Evolutionary conservation across 768 basidiomycete genomes (phyloP).

Genomic region (Scleroderma citrinum): DNA sequence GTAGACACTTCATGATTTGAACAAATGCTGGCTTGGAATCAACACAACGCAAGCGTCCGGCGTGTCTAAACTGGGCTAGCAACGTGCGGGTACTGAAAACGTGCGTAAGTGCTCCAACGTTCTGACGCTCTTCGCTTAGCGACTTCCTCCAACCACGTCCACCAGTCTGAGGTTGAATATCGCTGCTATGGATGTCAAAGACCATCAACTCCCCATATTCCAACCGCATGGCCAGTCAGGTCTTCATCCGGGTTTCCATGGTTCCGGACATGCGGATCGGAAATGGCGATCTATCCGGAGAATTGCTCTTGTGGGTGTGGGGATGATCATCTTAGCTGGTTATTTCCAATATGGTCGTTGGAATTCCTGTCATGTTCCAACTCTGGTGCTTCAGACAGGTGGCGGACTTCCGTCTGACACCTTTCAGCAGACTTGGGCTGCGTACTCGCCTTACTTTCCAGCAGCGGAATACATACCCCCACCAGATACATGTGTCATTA

Average conservation of each 20-base stretch:
- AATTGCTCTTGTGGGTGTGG: conserved; percentile 10
- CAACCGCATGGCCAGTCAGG: neutral
- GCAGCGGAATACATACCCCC: conserved; percentile 39
- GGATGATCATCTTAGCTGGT: conserved; percentile 7
- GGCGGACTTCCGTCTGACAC: conserved; percentile 9
- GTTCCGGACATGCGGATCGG: neutral
- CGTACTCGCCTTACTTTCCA: conserved; percentile 57
- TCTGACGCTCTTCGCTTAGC: too few relatives aligned
- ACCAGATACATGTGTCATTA: conserved; percentile 44
- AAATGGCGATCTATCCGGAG: neutral
- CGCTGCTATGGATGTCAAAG: neutral
- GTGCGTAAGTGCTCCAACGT: too few relatives aligned
- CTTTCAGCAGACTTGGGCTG: conserved; percentile 43
- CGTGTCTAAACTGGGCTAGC: too few relatives aligned
- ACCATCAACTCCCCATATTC: neutral
- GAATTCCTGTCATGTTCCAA: conserved; percentile 1
- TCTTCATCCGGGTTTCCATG: neutral
- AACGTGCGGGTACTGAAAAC: too few relatives aligned
- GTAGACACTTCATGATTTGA: too few relatives aligned
- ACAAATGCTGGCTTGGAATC: too few relatives aligned
- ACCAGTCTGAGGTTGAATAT: too few relatives aligned
- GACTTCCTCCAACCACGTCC: neutral
- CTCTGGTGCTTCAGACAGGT: neutral
- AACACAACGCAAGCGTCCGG: too few relatives aligned
- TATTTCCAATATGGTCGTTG: conserved; percentile 12